Conservation (phyloP, 2,329 filamentous ascomycete species). For the Dactylonectria macrodidyma region DNA sequence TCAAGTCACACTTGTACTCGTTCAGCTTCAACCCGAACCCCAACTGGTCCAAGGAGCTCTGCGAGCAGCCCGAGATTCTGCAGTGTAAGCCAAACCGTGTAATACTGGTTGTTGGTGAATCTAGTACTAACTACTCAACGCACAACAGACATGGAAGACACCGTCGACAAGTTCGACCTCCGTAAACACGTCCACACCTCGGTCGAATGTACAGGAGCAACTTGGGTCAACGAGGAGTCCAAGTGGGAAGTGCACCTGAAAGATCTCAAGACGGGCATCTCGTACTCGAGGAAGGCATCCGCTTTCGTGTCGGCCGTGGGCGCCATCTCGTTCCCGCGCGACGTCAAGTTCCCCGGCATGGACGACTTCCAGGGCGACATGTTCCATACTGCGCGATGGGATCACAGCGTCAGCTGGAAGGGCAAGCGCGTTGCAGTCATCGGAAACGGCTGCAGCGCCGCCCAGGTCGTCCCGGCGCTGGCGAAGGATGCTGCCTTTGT, state of each 20-base stretch:
- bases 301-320: conserved; percentile 50
- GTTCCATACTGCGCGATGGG: conserved; percentile 55
- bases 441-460: conserved; percentile 55
- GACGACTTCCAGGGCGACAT: conserved; percentile 53
- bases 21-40: conserved; percentile 40
- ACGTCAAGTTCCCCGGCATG: conserved; percentile 49
- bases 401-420: conserved; percentile 44
- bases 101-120: too few relatives aligned
- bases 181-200: conserved; percentile 41
- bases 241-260: conserved; percentile 41
- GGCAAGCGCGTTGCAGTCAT: conserved; percentile 55
- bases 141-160: conserved; percentile 36
- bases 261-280: conserved; percentile 33
- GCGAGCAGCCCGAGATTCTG: conserved; percentile 34
- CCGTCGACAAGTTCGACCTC: conserved; percentile 42
- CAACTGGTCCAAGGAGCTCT: conserved; percentile 32
- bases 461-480: conserved; percentile 55
- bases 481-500: conserved; percentile 40
- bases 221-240: conserved; percentile 35
- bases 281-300: conserved; percentile 34
- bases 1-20: conserved; percentile 36
- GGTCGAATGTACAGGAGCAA: conserved; percentile 42
- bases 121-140: conserved; percentile 7
- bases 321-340: conserved; percentile 44
- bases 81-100: conserved; percentile 15